Conservation (phyloP, 2,329 filamentous ascomycete genomes). For the Aspergillus eucalypticola region DNA sequence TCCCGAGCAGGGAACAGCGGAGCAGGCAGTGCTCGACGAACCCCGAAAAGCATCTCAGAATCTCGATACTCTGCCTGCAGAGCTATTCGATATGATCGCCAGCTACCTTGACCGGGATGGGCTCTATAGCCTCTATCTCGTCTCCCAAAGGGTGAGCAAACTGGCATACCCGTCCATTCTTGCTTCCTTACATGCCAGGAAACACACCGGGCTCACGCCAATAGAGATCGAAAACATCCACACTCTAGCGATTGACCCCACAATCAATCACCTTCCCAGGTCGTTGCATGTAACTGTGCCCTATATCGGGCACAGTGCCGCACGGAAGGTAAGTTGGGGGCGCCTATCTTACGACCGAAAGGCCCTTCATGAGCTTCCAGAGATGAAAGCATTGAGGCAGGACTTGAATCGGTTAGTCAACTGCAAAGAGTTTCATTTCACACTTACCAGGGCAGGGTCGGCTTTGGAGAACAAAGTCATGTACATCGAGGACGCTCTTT, state of each 20-base stretch:
- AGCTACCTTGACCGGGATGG: neutral
- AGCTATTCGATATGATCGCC: neutral
- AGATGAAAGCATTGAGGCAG: neutral
- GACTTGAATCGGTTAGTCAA: neutral
- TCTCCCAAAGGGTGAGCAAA: neutral
- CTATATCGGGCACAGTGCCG: neutral
- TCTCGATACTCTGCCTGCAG: neutral
- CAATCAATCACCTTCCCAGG: neutral
- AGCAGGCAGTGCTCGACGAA: neutral
- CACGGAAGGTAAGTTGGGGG: neutral
- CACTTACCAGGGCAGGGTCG: neutral
- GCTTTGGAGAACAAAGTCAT: neutral
- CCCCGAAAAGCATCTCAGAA: neutral
- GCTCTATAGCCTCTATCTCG: neutral
- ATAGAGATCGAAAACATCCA: neutral
- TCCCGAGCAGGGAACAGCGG: neutral
- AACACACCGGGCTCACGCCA: neutral
- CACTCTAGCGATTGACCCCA: neutral
- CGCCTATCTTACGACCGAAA: neutral
- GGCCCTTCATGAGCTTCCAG: neutral
- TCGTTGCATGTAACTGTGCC: neutral
- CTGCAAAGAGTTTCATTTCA: neutral
- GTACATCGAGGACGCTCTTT: neutral
- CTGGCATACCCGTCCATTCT: neutral
- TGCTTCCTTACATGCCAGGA: neutral